phyloP scores from a whole-genome alignment of 208 protist genomes.

The Leishmania guyanensis region DNA sequence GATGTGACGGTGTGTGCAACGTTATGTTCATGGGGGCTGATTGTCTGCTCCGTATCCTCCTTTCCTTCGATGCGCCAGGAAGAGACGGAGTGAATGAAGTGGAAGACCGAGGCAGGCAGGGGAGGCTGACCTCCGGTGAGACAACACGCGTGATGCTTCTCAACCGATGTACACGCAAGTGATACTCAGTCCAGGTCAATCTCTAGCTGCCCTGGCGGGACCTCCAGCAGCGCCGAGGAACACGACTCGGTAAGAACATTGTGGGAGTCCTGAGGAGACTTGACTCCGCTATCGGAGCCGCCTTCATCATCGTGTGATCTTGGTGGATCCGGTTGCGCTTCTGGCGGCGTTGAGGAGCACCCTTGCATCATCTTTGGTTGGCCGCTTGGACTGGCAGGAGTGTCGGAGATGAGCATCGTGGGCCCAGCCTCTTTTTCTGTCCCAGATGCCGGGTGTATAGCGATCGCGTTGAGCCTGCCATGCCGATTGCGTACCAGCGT shows the following conservation, averaged over 20 bases:
- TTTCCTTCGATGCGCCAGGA: background rate
- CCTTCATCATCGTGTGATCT: background rate
- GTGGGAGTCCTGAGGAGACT: background rate
- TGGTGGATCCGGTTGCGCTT: background rate
- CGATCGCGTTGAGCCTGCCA: slow-evolving; percentile 48
- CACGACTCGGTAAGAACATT: slow-evolving; percentile 11
- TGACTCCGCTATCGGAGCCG: background rate
- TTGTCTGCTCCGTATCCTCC: background rate
- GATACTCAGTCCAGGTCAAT: slow-evolving; percentile 30
- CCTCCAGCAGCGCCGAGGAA: background rate
- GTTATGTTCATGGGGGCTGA: background rate
- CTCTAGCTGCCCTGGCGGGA: slow-evolving; percentile 5
- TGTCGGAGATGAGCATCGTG: slow-evolving; percentile 3
- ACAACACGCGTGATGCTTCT: background rate
- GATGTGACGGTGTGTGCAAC: background rate
- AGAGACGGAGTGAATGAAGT: background rate
- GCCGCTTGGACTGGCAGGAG: background rate
- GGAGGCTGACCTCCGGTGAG: background rate
- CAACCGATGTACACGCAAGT: background rate
- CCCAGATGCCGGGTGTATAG: background rate
- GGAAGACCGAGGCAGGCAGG: background rate
- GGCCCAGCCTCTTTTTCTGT: background rate
- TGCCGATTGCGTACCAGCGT: slow-evolving; percentile 54
- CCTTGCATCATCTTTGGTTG: background rate
- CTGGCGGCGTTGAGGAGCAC: background rate